These are phyloP conservation scores for Mycothermus thermophilus DNA, from an alignment of 495 filamentous ascomycete genomes.

Conservation along the genomic window DNA sequence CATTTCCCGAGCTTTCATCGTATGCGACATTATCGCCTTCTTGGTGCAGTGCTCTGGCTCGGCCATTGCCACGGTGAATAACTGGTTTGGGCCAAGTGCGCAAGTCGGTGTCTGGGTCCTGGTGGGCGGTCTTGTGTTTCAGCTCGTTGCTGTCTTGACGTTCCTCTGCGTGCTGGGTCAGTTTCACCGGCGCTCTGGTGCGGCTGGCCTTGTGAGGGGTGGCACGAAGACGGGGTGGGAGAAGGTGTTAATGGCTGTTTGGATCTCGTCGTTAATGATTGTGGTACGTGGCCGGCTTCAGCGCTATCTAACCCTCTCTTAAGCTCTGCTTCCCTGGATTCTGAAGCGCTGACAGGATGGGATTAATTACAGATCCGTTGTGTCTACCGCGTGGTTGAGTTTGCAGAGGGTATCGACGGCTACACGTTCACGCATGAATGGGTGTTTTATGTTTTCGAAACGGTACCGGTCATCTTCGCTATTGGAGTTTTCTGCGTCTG, in stretches of 20 bases:
- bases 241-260: slow-evolving; percentile 39
- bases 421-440: slow-evolving; percentile 40
- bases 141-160: slow-evolving; percentile 36
- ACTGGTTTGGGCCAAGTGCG: slow-evolving; percentile 16
- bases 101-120: slow-evolving; percentile 31
- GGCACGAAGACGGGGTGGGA: slow-evolving; percentile 27
- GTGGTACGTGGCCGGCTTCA: slow-evolving; percentile 30
- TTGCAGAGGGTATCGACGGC: slow-evolving; percentile 40
- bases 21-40: slow-evolving; percentile 28
- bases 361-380: slow-evolving; percentile 25
- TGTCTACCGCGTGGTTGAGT: slow-evolving; percentile 51
- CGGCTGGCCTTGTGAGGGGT: not conserved
- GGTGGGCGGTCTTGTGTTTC: slow-evolving; percentile 31
- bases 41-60: slow-evolving; percentile 21
- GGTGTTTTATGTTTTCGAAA: slow-evolving; percentile 52
- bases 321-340: not conserved
- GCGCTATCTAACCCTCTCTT: no score
- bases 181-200: slow-evolving; percentile 15
- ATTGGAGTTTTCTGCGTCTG: slow-evolving; percentile 11
- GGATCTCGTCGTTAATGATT: slow-evolving; percentile 40
- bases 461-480: slow-evolving; percentile 39
- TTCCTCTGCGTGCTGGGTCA: slow-evolving; percentile 31
- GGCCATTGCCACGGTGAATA: slow-evolving; percentile 7
- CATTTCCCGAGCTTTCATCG: slow-evolving; percentile 33
- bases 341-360: not conserved